Evolutionary conservation across 2,329 filamentous ascomycete genomes (phyloP).

Genomic region (Parasarocladium wereldwijsianum): DNA sequence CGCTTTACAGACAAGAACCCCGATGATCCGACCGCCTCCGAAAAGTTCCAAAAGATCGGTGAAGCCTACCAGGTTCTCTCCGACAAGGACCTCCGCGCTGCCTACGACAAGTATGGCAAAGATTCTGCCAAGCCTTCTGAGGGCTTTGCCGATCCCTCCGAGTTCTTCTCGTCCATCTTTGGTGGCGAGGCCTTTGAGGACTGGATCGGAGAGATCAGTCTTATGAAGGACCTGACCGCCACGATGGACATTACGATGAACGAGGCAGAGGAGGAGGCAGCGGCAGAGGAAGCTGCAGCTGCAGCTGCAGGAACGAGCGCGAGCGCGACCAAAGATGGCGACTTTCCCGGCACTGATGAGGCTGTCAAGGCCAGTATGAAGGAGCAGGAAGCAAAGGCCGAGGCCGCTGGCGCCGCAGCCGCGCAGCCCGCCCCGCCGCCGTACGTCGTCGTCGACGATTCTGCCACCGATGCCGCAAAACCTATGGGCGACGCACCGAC

Average conservation of each 20-base stretch:
- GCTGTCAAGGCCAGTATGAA: conserved; percentile 41
- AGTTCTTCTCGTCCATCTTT: conserved; percentile 98
- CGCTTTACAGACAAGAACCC: conserved; percentile 75
- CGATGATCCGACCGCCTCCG: conserved; percentile 83
- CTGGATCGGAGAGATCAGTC: conserved; percentile 93
- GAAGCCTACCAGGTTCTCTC: conserved; percentile 70
- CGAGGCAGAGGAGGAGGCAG: conserved; percentile 50
- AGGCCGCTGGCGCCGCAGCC: conserved; percentile 13
- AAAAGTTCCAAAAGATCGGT: conserved; percentile 80
- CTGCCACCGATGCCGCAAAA: conserved; percentile 7
- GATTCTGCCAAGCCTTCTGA: conserved; percentile 81
- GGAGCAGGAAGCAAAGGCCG: conserved; percentile 17
- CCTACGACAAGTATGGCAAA: conserved; percentile 96
- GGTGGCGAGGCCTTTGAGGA: conserved; percentile 91
- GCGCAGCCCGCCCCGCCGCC: conserved; percentile 16
- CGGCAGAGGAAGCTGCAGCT: conserved; percentile 35
- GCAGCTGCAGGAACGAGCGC: conserved; percentile 23
- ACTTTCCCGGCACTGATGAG: conserved; percentile 42
- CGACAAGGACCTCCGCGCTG: conserved; percentile 70
- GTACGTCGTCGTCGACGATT: conserved; percentile 24
- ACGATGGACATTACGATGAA: conserved; percentile 97
- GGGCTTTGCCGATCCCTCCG: conserved; percentile 88
- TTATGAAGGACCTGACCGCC: conserved; percentile 96
- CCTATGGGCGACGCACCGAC: conserved; percentile 9
- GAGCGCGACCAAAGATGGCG: conserved; percentile 19